A percentile compares a stretch with the other conserved stretches of the same genome.
Evolutionary conservation across 306 rosid species (phyloP).

Genomic region (Cucurbita maxima): DNA sequence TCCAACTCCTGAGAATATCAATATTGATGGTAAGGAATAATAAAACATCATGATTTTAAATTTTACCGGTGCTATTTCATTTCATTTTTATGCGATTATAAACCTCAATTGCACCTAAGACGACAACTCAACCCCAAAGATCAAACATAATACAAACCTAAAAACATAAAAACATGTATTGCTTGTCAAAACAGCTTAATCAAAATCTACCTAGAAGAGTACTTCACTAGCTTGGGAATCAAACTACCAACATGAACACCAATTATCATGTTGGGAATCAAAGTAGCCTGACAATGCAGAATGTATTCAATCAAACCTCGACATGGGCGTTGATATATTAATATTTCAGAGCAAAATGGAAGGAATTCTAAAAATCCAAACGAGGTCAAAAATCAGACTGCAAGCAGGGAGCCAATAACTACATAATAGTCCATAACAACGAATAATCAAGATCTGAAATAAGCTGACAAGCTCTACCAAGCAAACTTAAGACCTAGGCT

Average conservation of each 20-base stretch:
- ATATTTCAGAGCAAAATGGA: not conserved
- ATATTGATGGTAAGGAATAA: too few relatives aligned
- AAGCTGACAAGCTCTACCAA: conserved; percentile 32
- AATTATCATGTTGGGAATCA: not conserved
- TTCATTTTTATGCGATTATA: too few relatives aligned
- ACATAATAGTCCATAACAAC: not conserved
- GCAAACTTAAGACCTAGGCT: conserved; percentile 53
- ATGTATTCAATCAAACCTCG: not conserved
- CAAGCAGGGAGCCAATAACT: not conserved
- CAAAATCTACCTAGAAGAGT: too few relatives aligned
- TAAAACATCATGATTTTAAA: too few relatives aligned
- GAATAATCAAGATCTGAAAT: conserved; percentile 1
- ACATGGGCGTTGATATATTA: not conserved
- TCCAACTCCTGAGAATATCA: too few relatives aligned
- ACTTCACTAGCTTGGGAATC: not conserved
- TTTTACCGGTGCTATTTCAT: too few relatives aligned
- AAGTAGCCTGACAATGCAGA: not conserved
- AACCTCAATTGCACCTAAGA: too few relatives aligned
- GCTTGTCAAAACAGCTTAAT: too few relatives aligned
- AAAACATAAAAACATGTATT: too few relatives aligned
- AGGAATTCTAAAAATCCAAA: not conserved
- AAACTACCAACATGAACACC: not conserved
- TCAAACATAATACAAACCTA: too few relatives aligned
- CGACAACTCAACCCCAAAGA: too few relatives aligned
- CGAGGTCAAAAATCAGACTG: not conserved